Evolutionary conservation across 352 stramenopile species (phyloP), one percentile per base, ranked within the genome.

Genomic region (Pythium periplocum): DNA sequence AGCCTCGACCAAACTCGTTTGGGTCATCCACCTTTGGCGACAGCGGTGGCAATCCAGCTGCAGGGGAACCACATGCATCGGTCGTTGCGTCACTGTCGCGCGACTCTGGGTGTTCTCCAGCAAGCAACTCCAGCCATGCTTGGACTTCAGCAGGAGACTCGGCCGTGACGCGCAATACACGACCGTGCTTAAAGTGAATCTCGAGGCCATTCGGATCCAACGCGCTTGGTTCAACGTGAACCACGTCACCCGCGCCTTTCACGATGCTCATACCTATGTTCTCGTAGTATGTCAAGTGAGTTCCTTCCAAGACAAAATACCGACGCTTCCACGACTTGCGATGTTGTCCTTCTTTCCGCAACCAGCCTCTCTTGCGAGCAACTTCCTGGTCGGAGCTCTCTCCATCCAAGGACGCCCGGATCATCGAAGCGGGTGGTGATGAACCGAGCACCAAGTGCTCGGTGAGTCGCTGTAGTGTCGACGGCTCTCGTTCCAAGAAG

Each of bases 321-420:
- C 83, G 80, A 3, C 81, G 77, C 52, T 90, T 90, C 53, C 86
- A 86, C 36, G 69, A 86, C 45, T 86, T 87, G 35, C 83, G 62
- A 42, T 69, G 57, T 6, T 81, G 68, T 37, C 83, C 83, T 73
- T 93, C 78, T 59, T 93, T 93, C 38, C 73, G 75, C 48, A 93
- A 55, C 80, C 83, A 91, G 12, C 83, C 83, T n/a, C 66, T 75
- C 47, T 88, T 89, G 32, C 65, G 66, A 8, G 63, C 50, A 5
- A 53, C 42, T n/a, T 39, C 49, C 53, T 3, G 5, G 33, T 44
- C 41, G 35, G 26, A 37, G 9, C 38, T 36, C 34, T 46, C 17
- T 12, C 4, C 30, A 8, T 44, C 9, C 11, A 45, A 45, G 40
- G 34, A 17, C 35, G 26, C n/a, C 33, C 51, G 3, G 8, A 48